Conservation (phyloP, 1,139 yeast species). For the Lodderomyces margitis region DNA sequence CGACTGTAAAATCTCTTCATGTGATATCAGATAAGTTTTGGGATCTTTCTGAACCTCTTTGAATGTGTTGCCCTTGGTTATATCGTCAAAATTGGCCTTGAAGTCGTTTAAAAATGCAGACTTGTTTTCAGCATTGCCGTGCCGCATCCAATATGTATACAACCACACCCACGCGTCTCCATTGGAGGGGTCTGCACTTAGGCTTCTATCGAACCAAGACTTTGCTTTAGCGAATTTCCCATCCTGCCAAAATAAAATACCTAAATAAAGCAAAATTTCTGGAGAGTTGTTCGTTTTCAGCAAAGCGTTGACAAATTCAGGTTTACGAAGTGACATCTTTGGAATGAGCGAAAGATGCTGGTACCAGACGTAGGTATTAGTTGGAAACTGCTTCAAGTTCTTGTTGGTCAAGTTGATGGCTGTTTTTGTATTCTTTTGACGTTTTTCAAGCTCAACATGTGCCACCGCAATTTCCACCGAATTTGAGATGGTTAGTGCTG, state of each 20-base stretch:
- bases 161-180: constrained; percentile 85
- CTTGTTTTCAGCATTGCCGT: constrained; percentile 24
- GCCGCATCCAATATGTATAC: constrained; percentile 35
- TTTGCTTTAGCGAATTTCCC: constrained; percentile 65
- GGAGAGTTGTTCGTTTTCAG: constrained; percentile 62
- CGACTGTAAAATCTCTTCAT: constrained; percentile 34
- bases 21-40: constrained; percentile 35
- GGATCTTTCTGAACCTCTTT: constrained; percentile 42
- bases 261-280: constrained; percentile 60
- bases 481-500: constrained; percentile 51
- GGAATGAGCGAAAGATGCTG: constrained; percentile 53
- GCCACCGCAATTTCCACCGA: constrained; percentile 56
- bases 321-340: constrained; percentile 57
- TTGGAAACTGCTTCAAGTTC: constrained; percentile 61
- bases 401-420: constrained; percentile 57
- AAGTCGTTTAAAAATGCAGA: constrained; percentile 24
- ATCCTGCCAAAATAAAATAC: constrained; percentile 65
- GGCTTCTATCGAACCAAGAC: constrained; percentile 75
- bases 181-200: constrained; percentile 45
- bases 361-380: constrained; percentile 62
- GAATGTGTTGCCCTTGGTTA: constrained; percentile 64
- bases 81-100: constrained; percentile 36
- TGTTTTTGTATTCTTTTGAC: constrained; percentile 47
- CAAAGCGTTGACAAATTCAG: constrained; percentile 70
- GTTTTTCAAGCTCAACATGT: constrained; percentile 57